Evolutionary conservation across 257 asterid genomes (phyloP).

Genomic region (Haberlea rhodopensis): DNA sequence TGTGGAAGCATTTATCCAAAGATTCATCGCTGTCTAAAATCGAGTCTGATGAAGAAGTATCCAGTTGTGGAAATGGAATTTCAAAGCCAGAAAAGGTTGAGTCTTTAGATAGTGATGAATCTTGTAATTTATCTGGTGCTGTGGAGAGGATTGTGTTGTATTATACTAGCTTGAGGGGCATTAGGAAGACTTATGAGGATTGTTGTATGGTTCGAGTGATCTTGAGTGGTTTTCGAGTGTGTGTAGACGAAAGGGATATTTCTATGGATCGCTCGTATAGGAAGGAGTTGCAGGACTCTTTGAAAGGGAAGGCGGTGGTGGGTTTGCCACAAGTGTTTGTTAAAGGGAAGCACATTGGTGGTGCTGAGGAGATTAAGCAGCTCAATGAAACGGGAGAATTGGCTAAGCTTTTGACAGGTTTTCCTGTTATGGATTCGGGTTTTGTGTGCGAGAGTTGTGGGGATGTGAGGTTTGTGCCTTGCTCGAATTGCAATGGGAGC

Average conservation of each 20-base stretch:
- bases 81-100: not conserved
- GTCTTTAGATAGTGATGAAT: not conserved
- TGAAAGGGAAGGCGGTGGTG: conserved; percentile 48
- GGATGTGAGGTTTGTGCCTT: conserved; percentile 81
- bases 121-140: not conserved
- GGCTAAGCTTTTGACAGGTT: conserved; percentile 57
- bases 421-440: conserved; percentile 47
- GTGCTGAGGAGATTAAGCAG: conserved; percentile 71
- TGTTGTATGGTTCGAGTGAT: conserved; percentile 71
- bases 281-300: conserved; percentile 61
- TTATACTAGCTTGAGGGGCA: conserved; percentile 81
- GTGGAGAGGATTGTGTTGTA: conserved; percentile 24
- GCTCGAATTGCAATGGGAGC: conserved; percentile 82
- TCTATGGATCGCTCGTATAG: conserved; percentile 84
- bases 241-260: conserved; percentile 81
- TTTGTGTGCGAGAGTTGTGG: conserved; percentile 80
- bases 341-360: conserved; percentile 69
- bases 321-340: conserved; percentile 75
- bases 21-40: not conserved
- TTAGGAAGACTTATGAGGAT: conserved; percentile 84
- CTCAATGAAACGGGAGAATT: conserved; percentile 76
- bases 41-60: not conserved
- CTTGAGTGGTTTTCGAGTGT: conserved; percentile 57
- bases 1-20: not conserved
- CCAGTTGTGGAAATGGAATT: not conserved